phyloP scores from a whole-genome alignment of 2,329 filamentous ascomycete genomes.

The Trichoderma sp. region DNA sequence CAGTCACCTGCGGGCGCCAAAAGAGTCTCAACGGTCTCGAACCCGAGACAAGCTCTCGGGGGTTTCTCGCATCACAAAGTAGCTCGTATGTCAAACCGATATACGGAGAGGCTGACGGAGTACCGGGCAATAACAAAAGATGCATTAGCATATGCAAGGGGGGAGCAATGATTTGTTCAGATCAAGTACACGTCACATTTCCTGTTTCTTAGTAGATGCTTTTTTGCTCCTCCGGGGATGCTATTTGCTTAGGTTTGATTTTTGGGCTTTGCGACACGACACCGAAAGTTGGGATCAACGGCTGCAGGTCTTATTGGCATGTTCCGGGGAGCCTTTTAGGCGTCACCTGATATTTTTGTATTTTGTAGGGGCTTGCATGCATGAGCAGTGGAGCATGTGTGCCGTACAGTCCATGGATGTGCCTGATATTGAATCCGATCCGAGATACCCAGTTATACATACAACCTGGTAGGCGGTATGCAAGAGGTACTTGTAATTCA shows the following conservation, averaged over 20 bases:
- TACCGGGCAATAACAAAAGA: not conserved
- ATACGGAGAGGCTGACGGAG: not conserved
- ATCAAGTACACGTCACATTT: not conserved
- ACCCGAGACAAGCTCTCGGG: not conserved
- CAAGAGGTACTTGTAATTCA: not conserved
- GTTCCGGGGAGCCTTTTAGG: not conserved
- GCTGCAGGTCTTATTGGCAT: not conserved
- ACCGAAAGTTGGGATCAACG: not conserved
- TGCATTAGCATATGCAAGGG: not conserved
- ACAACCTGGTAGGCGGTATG: not conserved
- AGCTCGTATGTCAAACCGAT: not conserved
- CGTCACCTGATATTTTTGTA: not conserved
- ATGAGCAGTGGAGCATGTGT: not conserved
- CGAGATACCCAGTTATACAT: not conserved
- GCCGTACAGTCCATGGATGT: not conserved
- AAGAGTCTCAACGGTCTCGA: not conserved
- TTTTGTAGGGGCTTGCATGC: not conserved
- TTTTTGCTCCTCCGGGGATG: not conserved
- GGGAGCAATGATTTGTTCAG: not conserved
- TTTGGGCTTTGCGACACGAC: not conserved
- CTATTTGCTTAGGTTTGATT: not conserved
- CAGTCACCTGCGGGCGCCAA: constrained; percentile 4
- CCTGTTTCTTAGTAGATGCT: not conserved
- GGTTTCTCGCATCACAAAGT: not conserved
- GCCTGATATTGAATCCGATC: not conserved